Evolutionary conservation across 495 filamentous ascomycete genomes (phyloP), one percentile per base, ranked within the genome.

Genomic region (Tuber magnatum): DNA sequence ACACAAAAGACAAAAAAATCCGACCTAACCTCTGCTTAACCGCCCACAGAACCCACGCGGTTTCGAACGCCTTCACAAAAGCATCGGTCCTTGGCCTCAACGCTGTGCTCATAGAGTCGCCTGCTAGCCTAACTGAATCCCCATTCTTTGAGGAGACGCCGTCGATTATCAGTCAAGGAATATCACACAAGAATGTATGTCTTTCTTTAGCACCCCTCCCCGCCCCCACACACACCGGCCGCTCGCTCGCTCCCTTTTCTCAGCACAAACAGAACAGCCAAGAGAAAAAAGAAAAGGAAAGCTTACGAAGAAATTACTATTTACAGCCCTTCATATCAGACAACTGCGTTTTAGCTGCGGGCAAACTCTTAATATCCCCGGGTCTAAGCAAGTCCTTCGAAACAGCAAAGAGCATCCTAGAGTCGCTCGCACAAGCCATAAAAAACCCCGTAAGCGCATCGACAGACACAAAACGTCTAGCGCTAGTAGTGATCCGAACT

Each of bases 281-380:
- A 79, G 73, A 73, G 46, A 72, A 61, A 44, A 51, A 61, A 44
- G 40, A 61, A 28, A 51, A 39, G 28, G 10, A 40, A 80, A 84
- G 43, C 68, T 74, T 70, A 41, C 46, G 38, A 77, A 35, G 43
- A 65, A 61, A 65, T 35, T 20, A 20, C 28, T 35, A 65, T 70
- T 6, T 42, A 74, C 79, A 94, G 90, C 86, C 92, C 69, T 94
- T 92, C 83, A 88, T 97, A 73, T 88, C 93, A 70, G 93, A 97
- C 80, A 97, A 97, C 84, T 91, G 88, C 78, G 92, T 97, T 72
- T 88, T 97, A 48, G 96, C 95, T 43, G 92, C 94, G n/a, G 96
- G 95, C 77, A 99, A 99, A 84, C 97, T 92, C 83, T 88, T 99
- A 16, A 87, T 99, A 68, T 86, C 88, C 3, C 87, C 91, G 42